These are phyloP conservation scores for Debaryomycetaceae sp. DNA, from an alignment of 1,139 yeast genomes.

Conservation along the genomic window DNA sequence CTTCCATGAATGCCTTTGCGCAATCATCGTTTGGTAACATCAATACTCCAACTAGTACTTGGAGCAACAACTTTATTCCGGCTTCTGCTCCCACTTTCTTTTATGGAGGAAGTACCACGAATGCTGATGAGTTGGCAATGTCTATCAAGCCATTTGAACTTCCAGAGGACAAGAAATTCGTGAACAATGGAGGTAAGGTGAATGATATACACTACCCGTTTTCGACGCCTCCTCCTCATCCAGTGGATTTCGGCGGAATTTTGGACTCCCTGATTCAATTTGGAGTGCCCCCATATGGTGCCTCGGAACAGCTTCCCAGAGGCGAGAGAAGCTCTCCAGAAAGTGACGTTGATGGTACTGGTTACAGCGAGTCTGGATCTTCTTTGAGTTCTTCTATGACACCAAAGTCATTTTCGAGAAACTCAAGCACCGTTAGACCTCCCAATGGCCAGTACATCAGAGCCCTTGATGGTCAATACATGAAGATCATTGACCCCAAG, in stretches of 20 bases:
- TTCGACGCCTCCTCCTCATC: slow-evolving; percentile 25
- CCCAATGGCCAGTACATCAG: background rate
- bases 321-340: slow-evolving; percentile 12
- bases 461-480: background rate
- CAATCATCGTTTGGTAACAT: slow-evolving; percentile 15
- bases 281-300: slow-evolving; percentile 7
- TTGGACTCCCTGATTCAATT: slow-evolving; percentile 17
- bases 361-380: slow-evolving; percentile 7
- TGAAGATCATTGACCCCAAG: background rate
- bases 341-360: slow-evolving; percentile 13
- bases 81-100: slow-evolving; percentile 38
- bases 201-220: slow-evolving; percentile 20
- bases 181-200: slow-evolving; percentile 7
- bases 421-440: background rate
- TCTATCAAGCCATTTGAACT: slow-evolving; percentile 33
- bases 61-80: slow-evolving; percentile 30
- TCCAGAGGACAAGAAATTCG: slow-evolving; percentile 25
- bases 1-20: slow-evolving; percentile 19
- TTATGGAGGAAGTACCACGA: slow-evolving; percentile 10
- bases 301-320: slow-evolving; percentile 4
- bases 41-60: slow-evolving; percentile 23
- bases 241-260: slow-evolving; percentile 22
- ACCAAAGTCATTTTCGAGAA: background rate
- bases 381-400: background rate
- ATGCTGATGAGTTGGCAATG: slow-evolving; percentile 13